These are phyloP conservation scores for Acidomyces sp. DNA, from an alignment of 495 filamentous ascomycete genomes.

Conservation along the genomic window DNA sequence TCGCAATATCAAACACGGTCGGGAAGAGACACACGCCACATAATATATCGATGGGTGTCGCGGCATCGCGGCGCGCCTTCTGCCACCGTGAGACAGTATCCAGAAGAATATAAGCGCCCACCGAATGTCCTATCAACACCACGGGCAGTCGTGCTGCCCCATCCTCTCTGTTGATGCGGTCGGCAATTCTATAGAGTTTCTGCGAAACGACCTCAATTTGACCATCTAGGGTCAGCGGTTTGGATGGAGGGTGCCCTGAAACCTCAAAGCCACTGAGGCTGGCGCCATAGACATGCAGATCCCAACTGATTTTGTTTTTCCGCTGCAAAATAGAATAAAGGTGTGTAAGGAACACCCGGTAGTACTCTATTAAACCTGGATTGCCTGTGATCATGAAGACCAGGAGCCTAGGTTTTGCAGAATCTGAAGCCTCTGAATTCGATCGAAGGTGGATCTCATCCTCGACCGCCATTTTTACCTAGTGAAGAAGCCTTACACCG, in stretches of 20 bases:
- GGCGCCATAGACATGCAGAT: slow-evolving; percentile 51
- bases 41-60: slow-evolving; percentile 12
- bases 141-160: slow-evolving; percentile 31
- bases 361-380: slow-evolving; percentile 74
- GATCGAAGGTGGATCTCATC: neutral
- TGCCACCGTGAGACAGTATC: slow-evolving; percentile 19
- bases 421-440: neutral
- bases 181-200: slow-evolving; percentile 20
- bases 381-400: slow-evolving; percentile 75
- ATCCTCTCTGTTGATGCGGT: neutral
- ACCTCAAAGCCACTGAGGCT: slow-evolving; percentile 60
- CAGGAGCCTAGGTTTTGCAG: slow-evolving; percentile 7
- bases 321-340: slow-evolving; percentile 30
- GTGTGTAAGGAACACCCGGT: slow-evolving; percentile 53
- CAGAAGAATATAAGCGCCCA: slow-evolving; percentile 27
- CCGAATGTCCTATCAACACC: slow-evolving; percentile 46
- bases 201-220: slow-evolving; percentile 44
- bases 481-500: too few species aligned
- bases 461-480: too few species aligned
- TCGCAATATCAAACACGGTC: slow-evolving; percentile 24
- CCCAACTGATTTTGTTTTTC: neutral
- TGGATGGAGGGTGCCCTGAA: slow-evolving; percentile 1
- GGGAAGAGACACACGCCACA: slow-evolving; percentile 26
- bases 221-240: slow-evolving; percentile 34
- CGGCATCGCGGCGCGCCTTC: neutral